Evolutionary conservation across 495 filamentous ascomycete genomes (phyloP), one percentile per base, ranked within the genome.

Genomic region (Pyrenula massariospora): DNA sequence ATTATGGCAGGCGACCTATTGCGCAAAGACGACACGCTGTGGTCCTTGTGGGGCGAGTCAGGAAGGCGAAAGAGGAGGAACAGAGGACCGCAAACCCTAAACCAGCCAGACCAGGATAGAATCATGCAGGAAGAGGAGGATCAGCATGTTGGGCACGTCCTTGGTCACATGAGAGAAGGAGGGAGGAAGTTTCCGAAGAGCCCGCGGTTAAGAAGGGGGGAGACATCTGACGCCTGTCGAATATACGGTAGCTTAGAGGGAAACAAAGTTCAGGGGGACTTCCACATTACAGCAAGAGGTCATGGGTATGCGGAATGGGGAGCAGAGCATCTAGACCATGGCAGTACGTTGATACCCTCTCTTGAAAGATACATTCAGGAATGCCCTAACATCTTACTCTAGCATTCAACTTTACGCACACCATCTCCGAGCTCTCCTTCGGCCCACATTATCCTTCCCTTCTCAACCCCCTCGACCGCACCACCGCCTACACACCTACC

Each of bases 361-460:
- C 19, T 50, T 19, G 19, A 21, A 25, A 24, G 52, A 20, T 24
- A 31, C 54, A 19, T 50, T 25, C 53, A n/a, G 19, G 20, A 12
- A 31, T 55, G 25, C 25, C 51, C 21, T 5, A 58, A 19, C 1
- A 15, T 42, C 15, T 42, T 42, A 15, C 31, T 42, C 31, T 56
- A 91, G 88, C 79, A 22, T 98, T 98, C 83, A 97, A 99, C 77
- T 97, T 99, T 82, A 90, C 91, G 23, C 93, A 99, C 75, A 86
- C 95, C 71, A 84, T 97, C 72, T 91, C 86, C 61, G 92, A 97
- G 68, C 84, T 99, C 61, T 96, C 92, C 62, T 99, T 94, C 71
- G 93, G 93, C 0, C 88, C 91, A 22, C 93, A 88, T 75, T 96
- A 95, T 72, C 93, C 94, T 11, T 88, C 84, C 20, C 85, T 99